Conservation (phyloP, 441 rosid species). For the Erodium texanum region DNA sequence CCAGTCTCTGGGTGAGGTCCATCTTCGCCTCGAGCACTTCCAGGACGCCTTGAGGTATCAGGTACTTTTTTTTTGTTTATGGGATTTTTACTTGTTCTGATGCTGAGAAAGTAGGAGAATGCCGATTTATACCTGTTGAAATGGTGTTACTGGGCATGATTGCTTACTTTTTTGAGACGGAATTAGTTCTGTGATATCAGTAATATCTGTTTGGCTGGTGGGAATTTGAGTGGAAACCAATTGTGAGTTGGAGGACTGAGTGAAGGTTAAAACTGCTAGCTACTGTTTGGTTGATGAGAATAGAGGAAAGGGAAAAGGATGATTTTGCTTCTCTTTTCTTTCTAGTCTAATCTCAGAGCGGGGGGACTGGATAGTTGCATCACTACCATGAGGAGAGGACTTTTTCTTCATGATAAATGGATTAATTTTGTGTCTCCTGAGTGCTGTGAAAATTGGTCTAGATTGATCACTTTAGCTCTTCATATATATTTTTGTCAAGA, state of each 20-base stretch:
- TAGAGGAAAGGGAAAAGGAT: neutral
- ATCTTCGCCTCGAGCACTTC: conserved; percentile 56
- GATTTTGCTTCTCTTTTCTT: neutral
- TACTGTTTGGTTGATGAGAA: neutral
- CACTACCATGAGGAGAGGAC: neutral
- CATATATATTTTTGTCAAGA: neutral
- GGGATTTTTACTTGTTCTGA: neutral
- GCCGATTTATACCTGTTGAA: no score
- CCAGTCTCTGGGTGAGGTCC: conserved; percentile 84
- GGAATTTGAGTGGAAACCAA: neutral
- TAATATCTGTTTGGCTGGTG: neutral
- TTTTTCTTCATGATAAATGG: neutral
- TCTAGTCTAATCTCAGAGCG: neutral
- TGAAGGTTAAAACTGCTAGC: neutral
- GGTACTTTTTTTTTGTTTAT: conserved; percentile 26
- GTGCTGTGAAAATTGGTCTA: neutral
- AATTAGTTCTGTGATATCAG: no score
- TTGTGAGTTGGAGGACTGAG: neutral
- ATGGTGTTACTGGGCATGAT: no score
- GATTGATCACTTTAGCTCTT: neutral
- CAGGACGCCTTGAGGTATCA: conserved; percentile 64
- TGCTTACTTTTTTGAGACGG: no score
- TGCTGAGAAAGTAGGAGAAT: no score
- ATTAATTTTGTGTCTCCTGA: neutral
- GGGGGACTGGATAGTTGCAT: neutral